Percentiles rank a stretch among this genome's conserved stretches.
Conservation (phyloP, 306 rosid genomes). For the Medicago ruthenica region DNA sequence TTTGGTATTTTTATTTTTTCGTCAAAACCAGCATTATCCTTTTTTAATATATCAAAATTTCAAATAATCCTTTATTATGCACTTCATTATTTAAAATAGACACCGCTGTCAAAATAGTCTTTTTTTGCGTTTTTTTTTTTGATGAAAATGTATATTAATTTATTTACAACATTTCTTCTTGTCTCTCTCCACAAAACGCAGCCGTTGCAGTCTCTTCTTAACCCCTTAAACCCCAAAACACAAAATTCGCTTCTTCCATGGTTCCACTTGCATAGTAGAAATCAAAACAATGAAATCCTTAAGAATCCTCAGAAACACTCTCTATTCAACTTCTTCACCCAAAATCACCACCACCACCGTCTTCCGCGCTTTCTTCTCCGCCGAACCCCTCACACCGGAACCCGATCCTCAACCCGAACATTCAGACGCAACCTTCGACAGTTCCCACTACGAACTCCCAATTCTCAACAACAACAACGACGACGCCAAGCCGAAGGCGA, state of each 20-base stretch:
- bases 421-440: constrained; percentile 68
- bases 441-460: constrained; percentile 62
- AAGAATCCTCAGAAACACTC: constrained; percentile 39
- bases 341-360: neutral
- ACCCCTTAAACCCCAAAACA: neutral
- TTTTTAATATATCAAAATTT: too few relatives aligned
- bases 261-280: neutral
- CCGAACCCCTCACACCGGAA: constrained; percentile 54
- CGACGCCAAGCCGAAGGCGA: constrained; percentile 23
- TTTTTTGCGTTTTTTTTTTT: too few relatives aligned
- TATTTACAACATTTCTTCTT: too few relatives aligned
- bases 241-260: neutral
- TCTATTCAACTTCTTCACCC: constrained; percentile 32
- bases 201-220: neutral
- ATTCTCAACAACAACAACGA: neutral
- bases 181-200: neutral
- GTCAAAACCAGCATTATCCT: too few relatives aligned
- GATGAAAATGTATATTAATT: too few relatives aligned
- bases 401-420: constrained; percentile 38
- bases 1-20: too few relatives aligned
- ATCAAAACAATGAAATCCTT: constrained; percentile 72
- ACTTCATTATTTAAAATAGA: too few relatives aligned
- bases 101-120: too few relatives aligned
- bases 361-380: constrained; percentile 55
- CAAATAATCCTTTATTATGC: too few relatives aligned